phyloP scores from a whole-genome alignment of 1,284 basidiomycete genomes.

The Stereum hirsutum region DNA sequence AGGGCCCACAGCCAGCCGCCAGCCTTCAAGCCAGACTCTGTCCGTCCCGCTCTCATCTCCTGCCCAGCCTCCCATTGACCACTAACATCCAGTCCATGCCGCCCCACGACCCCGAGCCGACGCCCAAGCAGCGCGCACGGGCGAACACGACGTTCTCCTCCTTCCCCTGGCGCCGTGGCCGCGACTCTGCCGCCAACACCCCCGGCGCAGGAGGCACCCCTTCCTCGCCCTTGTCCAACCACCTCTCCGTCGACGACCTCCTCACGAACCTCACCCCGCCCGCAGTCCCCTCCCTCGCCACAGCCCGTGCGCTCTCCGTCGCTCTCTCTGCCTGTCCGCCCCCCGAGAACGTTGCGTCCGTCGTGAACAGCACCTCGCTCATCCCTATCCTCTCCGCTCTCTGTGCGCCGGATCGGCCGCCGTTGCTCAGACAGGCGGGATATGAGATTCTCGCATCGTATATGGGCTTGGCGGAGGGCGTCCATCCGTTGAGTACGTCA shows the following conservation, averaged over 20 bases:
- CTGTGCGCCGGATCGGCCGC: conserved; percentile 41
- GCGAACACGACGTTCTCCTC: conserved; percentile 32
- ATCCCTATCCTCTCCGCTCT: conserved; percentile 50
- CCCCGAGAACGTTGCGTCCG: conserved; percentile 5
- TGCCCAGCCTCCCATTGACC: no score
- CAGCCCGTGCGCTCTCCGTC: conserved; percentile 19
- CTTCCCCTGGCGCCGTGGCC: conserved; percentile 33
- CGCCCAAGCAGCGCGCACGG: conserved; percentile 6
- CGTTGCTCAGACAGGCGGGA: conserved; percentile 51
- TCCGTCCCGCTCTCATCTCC: no score
- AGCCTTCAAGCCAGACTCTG: no score
- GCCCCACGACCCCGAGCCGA: conserved; percentile 5
- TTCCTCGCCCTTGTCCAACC: conserved; percentile 3
- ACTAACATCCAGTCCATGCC: no score
- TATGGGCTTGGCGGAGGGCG: conserved; percentile 44
- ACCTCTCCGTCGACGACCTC: conserved; percentile 22
- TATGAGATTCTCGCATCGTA: conserved; percentile 64
- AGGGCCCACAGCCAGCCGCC: no score
- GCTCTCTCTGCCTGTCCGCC: conserved; percentile 12
- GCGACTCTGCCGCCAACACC: conserved; percentile 18
- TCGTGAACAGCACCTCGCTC: conserved; percentile 21
- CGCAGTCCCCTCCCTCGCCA: conserved; percentile 23
- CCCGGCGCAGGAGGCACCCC: background rate
- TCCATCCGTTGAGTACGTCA: conserved; percentile 33
- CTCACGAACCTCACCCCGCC: conserved; percentile 24